Base-by-base conservation (phyloP, 768 basidiomycete species). In the Lentinula sp. region DNA sequence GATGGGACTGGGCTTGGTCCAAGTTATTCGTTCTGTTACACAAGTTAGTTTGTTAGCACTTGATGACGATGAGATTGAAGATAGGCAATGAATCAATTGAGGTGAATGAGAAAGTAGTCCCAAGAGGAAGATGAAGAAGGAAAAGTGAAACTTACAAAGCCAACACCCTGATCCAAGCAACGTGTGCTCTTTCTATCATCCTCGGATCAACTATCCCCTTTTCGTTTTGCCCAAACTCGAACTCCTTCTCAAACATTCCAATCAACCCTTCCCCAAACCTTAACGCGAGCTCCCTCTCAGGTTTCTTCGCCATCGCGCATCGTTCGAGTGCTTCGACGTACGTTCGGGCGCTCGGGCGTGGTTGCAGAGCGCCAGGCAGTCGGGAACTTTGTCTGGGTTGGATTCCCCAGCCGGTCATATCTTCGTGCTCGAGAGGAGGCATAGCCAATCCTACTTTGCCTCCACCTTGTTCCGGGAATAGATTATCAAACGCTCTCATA, bases 281-380 rank as follows among this genome's bases (percentile, higher is more conserved):
- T 32, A 78, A 62, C 5, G 83, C 86, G 2, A 76, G 54, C 5
- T 67, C 65, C n/a, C 83, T 73, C 55, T 91, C 85, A 34, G 70
- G 75, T 28, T 74, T 75, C 13, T 75, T 71, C 13, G 77, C 64
- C 28, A 69, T 66, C 1, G 80, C 80, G 63, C 90, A 91, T 16
- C 83, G 75, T 67, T 91, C 87, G 39, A 97, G 74, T 0, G 87
- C 84, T 57, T 88, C 81, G 18, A 88, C 74, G 66, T 84, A 88
- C 4, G 81, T 76, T 57, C 81, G 75, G 3, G 84, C 80, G 60
- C 84, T 86, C 48, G 78, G 75, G 49, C 61, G 59, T 69, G 0
- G 66, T 73, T 1, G 74, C 63, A 9, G 79, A 69, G 28, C 28
- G 28, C 0, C 0, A 28, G 28, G 28, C 28, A 28, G 28, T 28